phyloP scores from a whole-genome alignment of 768 basidiomycete species.

The Lentinula detonsa region DNA sequence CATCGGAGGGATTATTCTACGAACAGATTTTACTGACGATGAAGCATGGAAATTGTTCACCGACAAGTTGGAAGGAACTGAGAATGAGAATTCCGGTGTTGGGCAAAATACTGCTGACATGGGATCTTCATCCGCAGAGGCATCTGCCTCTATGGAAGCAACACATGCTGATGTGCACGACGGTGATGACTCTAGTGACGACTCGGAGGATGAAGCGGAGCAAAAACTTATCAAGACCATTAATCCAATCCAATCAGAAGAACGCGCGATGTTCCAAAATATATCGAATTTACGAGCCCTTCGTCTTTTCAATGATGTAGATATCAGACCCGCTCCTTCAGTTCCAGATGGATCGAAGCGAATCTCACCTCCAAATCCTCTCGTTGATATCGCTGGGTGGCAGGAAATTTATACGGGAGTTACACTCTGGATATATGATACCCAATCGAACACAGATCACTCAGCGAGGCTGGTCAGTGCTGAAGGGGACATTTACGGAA shows the following conservation, averaged over 20 bases:
- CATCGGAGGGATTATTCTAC: constrained; percentile 58
- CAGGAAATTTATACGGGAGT: constrained; percentile 71
- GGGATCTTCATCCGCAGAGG: constrained; percentile 5
- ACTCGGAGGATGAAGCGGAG: constrained; percentile 22
- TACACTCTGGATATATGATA: constrained; percentile 72
- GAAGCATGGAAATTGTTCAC: constrained; percentile 57
- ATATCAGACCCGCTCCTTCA: constrained; percentile 48
- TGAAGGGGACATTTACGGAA: constrained; percentile 61
- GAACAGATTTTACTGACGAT: constrained; percentile 69
- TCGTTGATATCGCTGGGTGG: constrained; percentile 58
- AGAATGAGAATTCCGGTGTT: constrained; percentile 44
- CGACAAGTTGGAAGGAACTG: constrained; percentile 42
- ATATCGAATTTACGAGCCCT: constrained; percentile 64
- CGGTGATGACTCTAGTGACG: constrained; percentile 26
- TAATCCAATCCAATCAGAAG: constrained; percentile 34
- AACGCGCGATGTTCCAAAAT: constrained; percentile 34
- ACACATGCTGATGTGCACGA: constrained; percentile 20
- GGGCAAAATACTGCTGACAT: constrained; percentile 18
- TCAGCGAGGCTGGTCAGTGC: constrained; percentile 64
- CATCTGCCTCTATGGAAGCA: not conserved
- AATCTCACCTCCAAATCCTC: constrained; percentile 44
- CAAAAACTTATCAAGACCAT: constrained; percentile 45
- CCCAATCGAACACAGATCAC: constrained; percentile 56
- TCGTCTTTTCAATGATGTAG: constrained; percentile 67
- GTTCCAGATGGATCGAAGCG: constrained; percentile 39